These are phyloP conservation scores for Suhomyces coccinellae DNA, from an alignment of 1,139 yeast genomes.

Conservation along the genomic window DNA sequence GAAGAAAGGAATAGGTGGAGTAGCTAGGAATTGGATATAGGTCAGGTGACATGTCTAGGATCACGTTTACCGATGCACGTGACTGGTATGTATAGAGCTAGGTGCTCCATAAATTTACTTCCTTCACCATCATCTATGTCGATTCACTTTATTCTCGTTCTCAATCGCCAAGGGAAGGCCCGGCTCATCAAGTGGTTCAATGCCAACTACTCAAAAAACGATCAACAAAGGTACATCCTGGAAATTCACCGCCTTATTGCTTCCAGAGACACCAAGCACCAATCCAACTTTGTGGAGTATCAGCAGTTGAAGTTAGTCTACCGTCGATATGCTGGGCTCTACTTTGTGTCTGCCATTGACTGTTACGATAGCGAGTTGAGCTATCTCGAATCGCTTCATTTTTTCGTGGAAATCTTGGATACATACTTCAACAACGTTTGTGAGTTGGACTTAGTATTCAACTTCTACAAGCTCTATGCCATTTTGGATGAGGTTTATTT, in stretches of 20 bases:
- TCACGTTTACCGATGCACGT: background rate
- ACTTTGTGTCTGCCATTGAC: conserved; percentile 79
- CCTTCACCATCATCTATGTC: conserved; percentile 49
- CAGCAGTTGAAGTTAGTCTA: conserved; percentile 76
- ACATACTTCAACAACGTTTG: conserved; percentile 87
- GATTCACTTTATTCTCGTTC: conserved; percentile 73
- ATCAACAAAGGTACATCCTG: conserved; percentile 55
- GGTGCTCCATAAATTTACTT: background rate
- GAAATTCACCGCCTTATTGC: conserved; percentile 84
- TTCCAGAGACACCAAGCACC: conserved; percentile 80
- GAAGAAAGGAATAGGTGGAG: background rate
- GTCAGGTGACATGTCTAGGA: background rate
- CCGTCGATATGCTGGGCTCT: conserved; percentile 88
- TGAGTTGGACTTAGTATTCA: conserved; percentile 85
- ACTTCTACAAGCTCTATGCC: conserved; percentile 69
- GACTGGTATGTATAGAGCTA: background rate
- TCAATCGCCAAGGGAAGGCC: conserved; percentile 92
- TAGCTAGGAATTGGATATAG: background rate
- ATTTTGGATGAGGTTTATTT: conserved; percentile 74
- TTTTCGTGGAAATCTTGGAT: conserved; percentile 87
- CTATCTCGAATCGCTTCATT: conserved; percentile 80
- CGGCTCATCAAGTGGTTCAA: conserved; percentile 82
- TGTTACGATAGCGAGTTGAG: conserved; percentile 74
- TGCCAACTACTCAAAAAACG: conserved; percentile 37
- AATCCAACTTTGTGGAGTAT: conserved; percentile 77